A percentile compares a stretch with the other conserved stretches of the same genome.
phyloP scores from a whole-genome alignment of 257 asterid species.

The Lithospermum erythrorhizon region DNA sequence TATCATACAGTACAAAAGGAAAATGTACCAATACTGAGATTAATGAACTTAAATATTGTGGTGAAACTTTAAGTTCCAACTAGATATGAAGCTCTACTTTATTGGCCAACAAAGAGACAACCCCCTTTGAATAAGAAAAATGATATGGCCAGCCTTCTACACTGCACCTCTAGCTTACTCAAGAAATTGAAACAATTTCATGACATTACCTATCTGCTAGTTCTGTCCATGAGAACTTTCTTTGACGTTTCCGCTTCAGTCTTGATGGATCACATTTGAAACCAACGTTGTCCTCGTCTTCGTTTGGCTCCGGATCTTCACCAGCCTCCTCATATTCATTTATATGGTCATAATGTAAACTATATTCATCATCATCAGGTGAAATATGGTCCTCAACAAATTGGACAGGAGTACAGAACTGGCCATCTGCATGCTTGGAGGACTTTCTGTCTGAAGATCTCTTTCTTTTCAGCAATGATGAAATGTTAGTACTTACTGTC shows the following conservation, averaged over 20 bases:
- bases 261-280: slow-evolving; percentile 45
- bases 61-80: not conserved
- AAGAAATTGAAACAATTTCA: slow-evolving; percentile 12
- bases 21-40: not conserved
- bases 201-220: slow-evolving; percentile 70
- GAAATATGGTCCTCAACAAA: slow-evolving; percentile 26
- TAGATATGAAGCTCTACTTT: not conserved
- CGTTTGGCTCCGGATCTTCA: slow-evolving; percentile 32
- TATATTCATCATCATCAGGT: slow-evolving; percentile 24
- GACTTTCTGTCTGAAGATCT: slow-evolving; percentile 25
- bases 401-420: slow-evolving; percentile 28
- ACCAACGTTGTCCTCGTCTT: slow-evolving; percentile 31
- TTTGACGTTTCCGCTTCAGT: slow-evolving; percentile 38
- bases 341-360: slow-evolving; percentile 20
- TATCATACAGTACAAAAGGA: not conserved
- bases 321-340: slow-evolving; percentile 21
- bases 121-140: not conserved
- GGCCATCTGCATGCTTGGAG: slow-evolving; percentile 32
- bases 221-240: slow-evolving; percentile 73
- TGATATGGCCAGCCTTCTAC: not conserved
- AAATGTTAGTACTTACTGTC: slow-evolving; percentile 16
- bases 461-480: slow-evolving; percentile 45
- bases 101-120: not conserved
- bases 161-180: slow-evolving; percentile 1
- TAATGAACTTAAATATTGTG: no score